Evolutionary conservation across 805 yeast genomes (phyloP).

Genomic region (Zygotorulaspora danielsina): DNA sequence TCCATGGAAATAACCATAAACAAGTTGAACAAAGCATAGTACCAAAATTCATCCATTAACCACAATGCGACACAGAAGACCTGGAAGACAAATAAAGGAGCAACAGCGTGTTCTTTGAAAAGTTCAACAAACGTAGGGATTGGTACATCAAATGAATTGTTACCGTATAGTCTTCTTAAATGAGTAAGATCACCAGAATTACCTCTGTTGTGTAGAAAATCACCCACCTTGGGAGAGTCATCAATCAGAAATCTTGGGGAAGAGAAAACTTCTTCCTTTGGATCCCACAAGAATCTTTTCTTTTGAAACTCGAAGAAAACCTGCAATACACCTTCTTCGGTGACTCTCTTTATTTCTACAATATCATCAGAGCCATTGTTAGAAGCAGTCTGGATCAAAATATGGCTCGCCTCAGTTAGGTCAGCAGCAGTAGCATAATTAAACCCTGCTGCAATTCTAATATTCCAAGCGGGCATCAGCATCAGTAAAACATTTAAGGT

Average conservation of each 20-base stretch:
- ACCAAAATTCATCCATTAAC: conserved; percentile 97
- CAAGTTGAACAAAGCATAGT: conserved; percentile 82
- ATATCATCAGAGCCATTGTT: conserved; percentile 85
- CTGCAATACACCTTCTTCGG: conserved; percentile 57
- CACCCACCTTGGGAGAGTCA: conserved; percentile 50
- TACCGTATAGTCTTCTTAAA: conserved; percentile 63
- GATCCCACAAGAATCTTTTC: conserved; percentile 76
- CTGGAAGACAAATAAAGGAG: conserved; percentile 96
- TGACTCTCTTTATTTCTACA: conserved; percentile 52
- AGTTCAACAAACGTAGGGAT: conserved; percentile 86
- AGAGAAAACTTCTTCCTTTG: conserved; percentile 50
- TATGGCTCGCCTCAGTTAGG: conserved; percentile 62
- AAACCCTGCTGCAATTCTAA: conserved; percentile 62
- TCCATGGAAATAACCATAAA: conserved; percentile 93
- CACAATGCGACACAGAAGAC: conserved; percentile 92
- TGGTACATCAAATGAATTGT: conserved; percentile 89
- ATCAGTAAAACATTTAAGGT: conserved; percentile 71
- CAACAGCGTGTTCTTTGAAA: conserved; percentile 96
- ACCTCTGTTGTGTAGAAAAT: conserved; percentile 56
- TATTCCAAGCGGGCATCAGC: conserved; percentile 94
- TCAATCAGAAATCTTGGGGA: conserved; percentile 76
- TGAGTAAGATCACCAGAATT: conserved; percentile 49
- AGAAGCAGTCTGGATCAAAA: conserved; percentile 75
- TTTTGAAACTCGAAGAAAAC: conserved; percentile 82
- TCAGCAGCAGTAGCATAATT: conserved; percentile 54